Evolutionary conservation across 345 rosid genomes (phyloP).

Genomic region (Bruguiera gymnorhiza): DNA sequence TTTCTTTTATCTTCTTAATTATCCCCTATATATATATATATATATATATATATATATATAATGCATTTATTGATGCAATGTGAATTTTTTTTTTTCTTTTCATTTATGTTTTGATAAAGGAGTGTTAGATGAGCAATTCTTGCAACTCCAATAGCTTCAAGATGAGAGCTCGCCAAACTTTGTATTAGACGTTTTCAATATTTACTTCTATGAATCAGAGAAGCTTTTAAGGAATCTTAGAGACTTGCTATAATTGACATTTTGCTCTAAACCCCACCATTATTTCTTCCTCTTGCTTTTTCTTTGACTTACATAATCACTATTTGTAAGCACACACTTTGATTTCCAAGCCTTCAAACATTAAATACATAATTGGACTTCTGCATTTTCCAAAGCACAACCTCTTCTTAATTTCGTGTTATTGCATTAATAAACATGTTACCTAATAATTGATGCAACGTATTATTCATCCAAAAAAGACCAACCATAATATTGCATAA

Average conservation of each 20-base stretch:
- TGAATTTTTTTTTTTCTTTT: not conserved
- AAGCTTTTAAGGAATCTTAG: slow-evolving; percentile 70
- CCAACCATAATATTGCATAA: too few relatives aligned
- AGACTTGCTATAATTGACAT: slow-evolving; percentile 36
- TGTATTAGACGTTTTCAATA: slow-evolving; percentile 74
- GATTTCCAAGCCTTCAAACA: too few relatives aligned
- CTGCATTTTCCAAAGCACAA: too few relatives aligned
- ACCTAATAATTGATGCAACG: too few relatives aligned
- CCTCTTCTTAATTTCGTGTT: too few relatives aligned
- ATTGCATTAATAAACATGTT: too few relatives aligned
- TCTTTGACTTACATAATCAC: not conserved
- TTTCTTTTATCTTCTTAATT: too few relatives aligned
- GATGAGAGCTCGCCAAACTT: slow-evolving; percentile 83
- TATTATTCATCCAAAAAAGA: too few relatives aligned
- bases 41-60: too few relatives aligned
- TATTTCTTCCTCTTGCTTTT: not conserved
- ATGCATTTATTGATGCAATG: too few relatives aligned
- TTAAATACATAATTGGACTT: too few relatives aligned
- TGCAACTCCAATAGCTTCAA: slow-evolving; percentile 92
- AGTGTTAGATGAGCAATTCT: slow-evolving; percentile 86
- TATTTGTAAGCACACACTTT: not conserved
- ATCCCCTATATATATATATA: too few relatives aligned
- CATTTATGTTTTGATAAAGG: slow-evolving; percentile 34
- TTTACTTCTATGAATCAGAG: slow-evolving; percentile 86
- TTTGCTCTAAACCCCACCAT: not conserved